Evolutionary conservation across 1,284 basidiomycete species (phyloP), one percentile per base, ranked within the genome.

Genomic region (Clitocybe nebularis): DNA sequence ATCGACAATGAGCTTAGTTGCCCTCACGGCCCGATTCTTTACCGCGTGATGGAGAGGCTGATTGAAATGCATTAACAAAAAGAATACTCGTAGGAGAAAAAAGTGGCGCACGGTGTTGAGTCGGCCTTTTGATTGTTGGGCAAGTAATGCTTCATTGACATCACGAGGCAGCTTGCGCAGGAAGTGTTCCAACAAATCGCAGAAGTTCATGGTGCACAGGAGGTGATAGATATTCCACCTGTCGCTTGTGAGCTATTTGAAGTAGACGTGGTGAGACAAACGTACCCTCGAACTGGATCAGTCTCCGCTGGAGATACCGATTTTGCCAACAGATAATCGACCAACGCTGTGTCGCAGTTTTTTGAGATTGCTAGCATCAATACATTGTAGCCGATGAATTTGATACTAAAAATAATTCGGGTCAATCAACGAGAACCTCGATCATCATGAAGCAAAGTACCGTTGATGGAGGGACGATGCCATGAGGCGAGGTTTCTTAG

Each of bases 211-310:
- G 0, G 44, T 35, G 48, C 66, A 70, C 21, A 74, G 55, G n/a
- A 70, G 55, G 52, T 81, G 78, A 44, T 69, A 73, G 10, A 79
- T 67, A 49, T 81, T 81, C 65, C 66, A 75, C 5, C 77, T 80
- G 44, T 9, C 3, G 29, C 14, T 32, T 32, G 19, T 3, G 29
- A 32, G 11, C n/a, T 16, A 38, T 28, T 38, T 4, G 33, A 14
- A 11, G n/a, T 21, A 51, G n/a, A 23, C 30, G 5, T 22, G 19
- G 19, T 2, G 5, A 14, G 20, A 25, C n/a, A 3, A 26, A 44
- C 67, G 34, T 57, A 78, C 77, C 74, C 71, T 47, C 62, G 57
- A 28, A 48, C 44, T 6, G 49, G 39, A 50, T 77, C 75, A 1
- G 56, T 64, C 16, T 71, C 70, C 3, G 59, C 53, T 2, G 71